Base-by-base conservation (phyloP, 768 basidiomycete genomes). In the Leucocoprinus leucothites region DNA sequence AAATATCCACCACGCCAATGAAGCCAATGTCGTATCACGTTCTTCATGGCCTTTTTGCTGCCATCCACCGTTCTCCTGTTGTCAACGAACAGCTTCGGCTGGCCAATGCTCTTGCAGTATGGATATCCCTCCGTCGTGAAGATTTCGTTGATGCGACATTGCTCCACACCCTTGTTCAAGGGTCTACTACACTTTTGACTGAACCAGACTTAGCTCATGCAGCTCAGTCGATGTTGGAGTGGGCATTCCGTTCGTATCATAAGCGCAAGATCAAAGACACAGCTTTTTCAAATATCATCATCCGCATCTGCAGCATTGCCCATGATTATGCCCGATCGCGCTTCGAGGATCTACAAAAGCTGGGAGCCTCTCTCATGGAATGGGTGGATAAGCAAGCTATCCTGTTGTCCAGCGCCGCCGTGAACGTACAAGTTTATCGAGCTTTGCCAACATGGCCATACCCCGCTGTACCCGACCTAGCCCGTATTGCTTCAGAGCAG, bases 11-110 rank as follows among this genome's bases (percentile, higher is more conserved):
- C 13, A 74, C 77, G 18, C 71, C 80, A 40, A 70, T 69, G 22
- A 70, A 72, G n/a, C 80, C 87, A 9, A 82, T 82, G 47, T 82
- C 85, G 3, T 94, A 91, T 65, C 91, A 94, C 57, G 79, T 91
- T 52, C 67, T 92, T 24, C 86, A 88, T 56, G 80, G 82, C 48
- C 75, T 96, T 13, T 83, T 95, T 58, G 77, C 84, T 4, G 76
- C 78, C 38, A 71, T 93, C 8, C 81, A 89, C 56, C 67, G 70
- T 9, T 82, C 84, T 0, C 86, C 86, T 18, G 76, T 97, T 36
- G 79, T 96, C 58, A 90, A 91, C 65, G 92, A 96, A 65, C 91
- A 95, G 64, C 68, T 84, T 38, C 84, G 95, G 11, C 71, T 86
- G 25, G 64, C 94, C 38, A 86, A 91, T 53, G 80, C 83, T 1